Base-by-base conservation (phyloP, 1,284 basidiomycete genomes). In the Boletellus deceptivus region DNA sequence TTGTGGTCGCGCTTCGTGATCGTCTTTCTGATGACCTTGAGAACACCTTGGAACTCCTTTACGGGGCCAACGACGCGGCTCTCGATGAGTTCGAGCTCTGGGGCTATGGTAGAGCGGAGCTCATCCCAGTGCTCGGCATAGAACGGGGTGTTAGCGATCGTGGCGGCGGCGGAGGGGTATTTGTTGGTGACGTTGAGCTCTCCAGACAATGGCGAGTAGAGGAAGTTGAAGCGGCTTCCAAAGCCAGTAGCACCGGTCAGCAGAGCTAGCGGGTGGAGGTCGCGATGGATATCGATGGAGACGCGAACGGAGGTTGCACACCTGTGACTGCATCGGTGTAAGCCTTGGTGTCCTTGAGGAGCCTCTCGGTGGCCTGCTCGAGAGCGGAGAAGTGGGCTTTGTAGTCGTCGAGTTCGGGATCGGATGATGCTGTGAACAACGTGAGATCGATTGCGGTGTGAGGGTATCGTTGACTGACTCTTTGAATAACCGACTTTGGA, bases 1-100 rank as follows among this genome's bases (percentile, higher is more conserved):
- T 99, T 99, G 72, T 99, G 97, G 48, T 98, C 93, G 36, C 97
- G 82, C 75, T 99, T 99, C 14, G 87, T 91, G 63, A 96, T 92
- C 27, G 86, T 93, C 78, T 99, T 99, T 60, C 94, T 76, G 61
- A 98, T 91, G 55, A 80, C 74, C 76, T 98, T 98, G 73, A 96
- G 76, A 51, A 98, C 78, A 0, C 80, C 77, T 65, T 91, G 85
- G 35, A 97, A 78, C 68, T 99, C 97, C 72, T 93, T 97, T 50
- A 86, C 80, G 16, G 97, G 97, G 0, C 80, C 84, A 35, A 90
- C 74, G 51, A 99, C 84, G 54, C 95, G 80, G 54, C 84, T 88
- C 59, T 97, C 91, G 65, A 99, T 95, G 55, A 99, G 79, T 69
- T 99, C 96, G 20, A 99, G 78, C 72, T 99, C 97, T 16, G 97